A percentile compares a stretch with the other conserved stretches of the same genome.
phyloP scores from a whole-genome alignment of 768 basidiomycete species.

The Termitomyces eurrhizus region DNA sequence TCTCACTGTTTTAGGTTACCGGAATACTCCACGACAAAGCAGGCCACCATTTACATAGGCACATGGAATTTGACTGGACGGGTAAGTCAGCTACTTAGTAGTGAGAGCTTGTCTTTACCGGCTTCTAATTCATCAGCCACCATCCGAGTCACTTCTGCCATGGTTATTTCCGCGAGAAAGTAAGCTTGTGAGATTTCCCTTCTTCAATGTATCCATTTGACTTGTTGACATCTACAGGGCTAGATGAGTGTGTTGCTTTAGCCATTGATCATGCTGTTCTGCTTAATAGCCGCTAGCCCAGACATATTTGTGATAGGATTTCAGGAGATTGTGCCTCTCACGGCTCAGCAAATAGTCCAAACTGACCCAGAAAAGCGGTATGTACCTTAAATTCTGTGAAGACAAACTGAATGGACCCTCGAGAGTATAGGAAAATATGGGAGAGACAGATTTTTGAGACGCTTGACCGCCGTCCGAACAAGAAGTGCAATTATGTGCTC shows the following conservation, averaged over 20 bases:
- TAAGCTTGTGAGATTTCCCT: conserved; percentile 31
- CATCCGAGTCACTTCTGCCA: conserved; percentile 76
- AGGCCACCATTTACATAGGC: conserved; percentile 77
- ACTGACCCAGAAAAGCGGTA: conserved; percentile 92
- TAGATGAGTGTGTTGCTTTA: conserved; percentile 37
- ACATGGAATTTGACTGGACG: conserved; percentile 97
- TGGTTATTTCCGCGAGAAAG: conserved; percentile 89
- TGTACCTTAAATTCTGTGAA: conserved; percentile 11
- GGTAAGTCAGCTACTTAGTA: conserved; percentile 38
- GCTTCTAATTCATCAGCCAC: conserved; percentile 40
- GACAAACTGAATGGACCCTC: not conserved
- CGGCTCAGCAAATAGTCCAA: conserved; percentile 96
- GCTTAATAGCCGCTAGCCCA: conserved; percentile 45
- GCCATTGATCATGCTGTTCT: not conserved
- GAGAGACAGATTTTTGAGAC: conserved; percentile 79
- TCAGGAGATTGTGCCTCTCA: conserved; percentile 96
- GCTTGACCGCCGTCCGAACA: conserved; percentile 64
- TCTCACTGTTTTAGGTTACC: conserved; percentile 41
- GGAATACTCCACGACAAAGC: conserved; percentile 80
- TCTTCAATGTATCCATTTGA: not conserved
- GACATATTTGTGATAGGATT: conserved; percentile 91
- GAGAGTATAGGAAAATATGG: conserved; percentile 67
- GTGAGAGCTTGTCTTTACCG: not conserved
- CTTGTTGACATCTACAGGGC: not conserved
- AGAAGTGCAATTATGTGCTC: conserved; percentile 73